A percentile compares a stretch with the other conserved stretches of the same genome.
Conservation (phyloP, 1,284 basidiomycete genomes). For the Meripilus lineatus region DNA sequence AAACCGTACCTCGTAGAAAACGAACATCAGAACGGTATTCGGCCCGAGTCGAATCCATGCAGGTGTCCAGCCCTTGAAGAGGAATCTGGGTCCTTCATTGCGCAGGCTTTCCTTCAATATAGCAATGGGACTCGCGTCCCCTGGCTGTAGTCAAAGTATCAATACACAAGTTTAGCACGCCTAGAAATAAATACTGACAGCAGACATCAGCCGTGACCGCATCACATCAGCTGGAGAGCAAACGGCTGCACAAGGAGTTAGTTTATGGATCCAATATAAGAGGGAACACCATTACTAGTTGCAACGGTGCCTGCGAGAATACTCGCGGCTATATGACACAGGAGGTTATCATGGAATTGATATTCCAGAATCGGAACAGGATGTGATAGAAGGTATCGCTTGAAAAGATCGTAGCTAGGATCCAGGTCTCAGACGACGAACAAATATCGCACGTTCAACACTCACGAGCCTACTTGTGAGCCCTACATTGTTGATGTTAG, state of each 20-base stretch:
- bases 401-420: slow-evolving; percentile 84
- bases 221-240: slow-evolving; percentile 89
- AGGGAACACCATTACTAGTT: slow-evolving; percentile 59
- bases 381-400: slow-evolving; percentile 54
- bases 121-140: slow-evolving; percentile 40
- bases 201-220: slow-evolving; percentile 73
- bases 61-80: slow-evolving; percentile 89
- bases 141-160: slow-evolving; percentile 26
- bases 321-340: slow-evolving; percentile 62
- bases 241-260: slow-evolving; percentile 48
- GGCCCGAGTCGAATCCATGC: slow-evolving; percentile 82
- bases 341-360: slow-evolving; percentile 65
- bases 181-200: slow-evolving; percentile 37
- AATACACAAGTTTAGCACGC: not conserved
- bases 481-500: slow-evolving; percentile 35
- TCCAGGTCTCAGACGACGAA: not conserved
- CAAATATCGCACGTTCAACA: slow-evolving; percentile 16
- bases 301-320: slow-evolving; percentile 80
- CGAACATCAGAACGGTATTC: slow-evolving; percentile 80
- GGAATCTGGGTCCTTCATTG: slow-evolving; percentile 75
- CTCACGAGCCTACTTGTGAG: slow-evolving; percentile 87
- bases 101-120: slow-evolving; percentile 54
- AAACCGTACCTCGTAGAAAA: slow-evolving; percentile 70
- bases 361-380: slow-evolving; percentile 57
- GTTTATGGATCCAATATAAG: slow-evolving; percentile 1